Evolutionary conservation across 2,329 filamentous ascomycete genomes (phyloP).

Genomic region (Lecanoromycetidae sp.): DNA sequence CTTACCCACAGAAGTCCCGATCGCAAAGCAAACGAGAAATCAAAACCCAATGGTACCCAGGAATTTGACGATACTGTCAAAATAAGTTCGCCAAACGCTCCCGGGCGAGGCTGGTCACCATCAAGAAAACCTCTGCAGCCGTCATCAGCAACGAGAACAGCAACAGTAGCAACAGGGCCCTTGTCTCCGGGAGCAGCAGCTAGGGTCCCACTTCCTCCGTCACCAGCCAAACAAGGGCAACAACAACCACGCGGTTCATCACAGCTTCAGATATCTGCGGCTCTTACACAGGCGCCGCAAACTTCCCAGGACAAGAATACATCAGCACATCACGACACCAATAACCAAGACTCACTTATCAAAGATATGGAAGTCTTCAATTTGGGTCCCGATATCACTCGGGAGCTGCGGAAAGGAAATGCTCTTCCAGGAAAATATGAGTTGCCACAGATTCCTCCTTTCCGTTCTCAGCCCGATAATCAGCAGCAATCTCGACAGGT

Average conservation of each 20-base stretch:
- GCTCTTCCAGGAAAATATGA: constrained; percentile 15
- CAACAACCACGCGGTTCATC: constrained; percentile 32
- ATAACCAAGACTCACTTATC: constrained; percentile 31
- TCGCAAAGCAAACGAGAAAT: constrained; percentile 23
- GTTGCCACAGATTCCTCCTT: constrained; percentile 26
- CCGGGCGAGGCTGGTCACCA: constrained; percentile 15
- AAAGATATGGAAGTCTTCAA: constrained; percentile 31
- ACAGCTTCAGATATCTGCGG: constrained; percentile 37
- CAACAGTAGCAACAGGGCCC: constrained; percentile 27
- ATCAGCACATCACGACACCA: constrained; percentile 31
- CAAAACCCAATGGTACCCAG: constrained; percentile 20
- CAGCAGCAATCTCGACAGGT: constrained; percentile 17
- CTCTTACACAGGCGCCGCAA: constrained; percentile 30
- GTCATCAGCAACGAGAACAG: too few relatives aligned
- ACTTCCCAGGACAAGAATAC: constrained; percentile 25
- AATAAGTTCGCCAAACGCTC: not conserved
- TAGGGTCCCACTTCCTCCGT: constrained; percentile 49
- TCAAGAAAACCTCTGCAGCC: constrained; percentile 17
- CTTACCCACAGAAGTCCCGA: constrained; percentile 18
- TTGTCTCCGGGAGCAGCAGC: constrained; percentile 41
- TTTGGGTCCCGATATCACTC: constrained; percentile 20
- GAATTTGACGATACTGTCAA: constrained; percentile 9
- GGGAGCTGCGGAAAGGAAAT: not conserved
- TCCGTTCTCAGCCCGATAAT: constrained; percentile 21
- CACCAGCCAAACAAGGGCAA: constrained; percentile 38